Percentiles rank a stretch among this genome's conserved stretches.
phyloP scores from a whole-genome alignment of 1,284 basidiomycete genomes.

The Inonotus hispidus region DNA sequence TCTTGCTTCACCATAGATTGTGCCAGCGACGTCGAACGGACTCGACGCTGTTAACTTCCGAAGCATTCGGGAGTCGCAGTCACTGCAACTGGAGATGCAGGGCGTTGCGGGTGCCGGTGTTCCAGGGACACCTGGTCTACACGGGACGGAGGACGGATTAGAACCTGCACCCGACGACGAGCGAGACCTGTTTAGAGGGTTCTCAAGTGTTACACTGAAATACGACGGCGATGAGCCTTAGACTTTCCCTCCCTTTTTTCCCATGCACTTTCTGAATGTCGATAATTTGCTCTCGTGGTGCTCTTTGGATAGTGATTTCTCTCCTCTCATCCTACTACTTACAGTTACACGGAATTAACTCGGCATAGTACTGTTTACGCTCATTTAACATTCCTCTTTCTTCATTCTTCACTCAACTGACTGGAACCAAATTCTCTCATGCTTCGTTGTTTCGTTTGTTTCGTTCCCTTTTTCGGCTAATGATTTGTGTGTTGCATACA shows the following conservation, averaged over 20 bases:
- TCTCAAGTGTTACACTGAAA: slow-evolving; percentile 84
- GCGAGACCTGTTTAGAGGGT: slow-evolving; percentile 70
- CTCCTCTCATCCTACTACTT: not conserved
- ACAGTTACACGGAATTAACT: not conserved
- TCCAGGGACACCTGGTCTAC: slow-evolving; percentile 41
- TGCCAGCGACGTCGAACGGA: slow-evolving; percentile 79
- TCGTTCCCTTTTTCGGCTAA: not conserved
- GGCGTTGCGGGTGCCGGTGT: slow-evolving; percentile 33
- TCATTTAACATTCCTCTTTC: not conserved
- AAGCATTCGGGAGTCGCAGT: slow-evolving; percentile 83
- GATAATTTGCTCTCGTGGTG: slow-evolving; percentile 10
- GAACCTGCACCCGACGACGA: slow-evolving; percentile 36
- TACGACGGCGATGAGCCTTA: slow-evolving; percentile 60
- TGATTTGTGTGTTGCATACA: not conserved
- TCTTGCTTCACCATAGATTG: slow-evolving; percentile 50
- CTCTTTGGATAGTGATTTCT: slow-evolving; percentile 5
- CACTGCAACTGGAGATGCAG: slow-evolving; percentile 74
- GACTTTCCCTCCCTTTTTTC: slow-evolving; percentile 4
- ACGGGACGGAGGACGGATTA: slow-evolving; percentile 43
- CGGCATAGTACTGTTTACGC: not conserved
- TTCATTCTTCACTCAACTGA: not conserved
- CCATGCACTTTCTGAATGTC: not conserved
- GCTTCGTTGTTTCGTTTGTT: not conserved
- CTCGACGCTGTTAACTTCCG: slow-evolving; percentile 89
- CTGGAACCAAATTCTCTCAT: not conserved